These are phyloP conservation scores for Phytophthora tentaculata DNA, from an alignment of 352 stramenopile genomes.

Conservation along the genomic window DNA sequence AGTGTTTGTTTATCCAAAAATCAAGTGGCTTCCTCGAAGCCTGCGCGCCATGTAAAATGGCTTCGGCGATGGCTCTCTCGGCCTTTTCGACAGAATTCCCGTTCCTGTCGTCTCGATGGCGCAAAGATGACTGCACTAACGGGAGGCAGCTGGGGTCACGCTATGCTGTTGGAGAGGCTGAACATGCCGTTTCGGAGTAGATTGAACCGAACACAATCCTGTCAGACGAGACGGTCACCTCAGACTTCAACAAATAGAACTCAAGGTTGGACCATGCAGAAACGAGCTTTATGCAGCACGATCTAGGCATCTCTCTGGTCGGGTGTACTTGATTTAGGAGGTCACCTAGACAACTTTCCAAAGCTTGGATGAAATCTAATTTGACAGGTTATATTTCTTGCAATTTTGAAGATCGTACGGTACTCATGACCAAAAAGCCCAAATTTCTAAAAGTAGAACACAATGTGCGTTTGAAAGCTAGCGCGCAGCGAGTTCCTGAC, in stretches of 20 bases:
- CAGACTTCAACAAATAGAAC: constrained; percentile 25
- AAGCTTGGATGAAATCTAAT: background rate
- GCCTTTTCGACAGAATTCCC: background rate
- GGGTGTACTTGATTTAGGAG: background rate
- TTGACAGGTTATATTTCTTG: background rate
- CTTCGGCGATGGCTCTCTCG: constrained; percentile 8
- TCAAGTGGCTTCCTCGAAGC: constrained; percentile 6
- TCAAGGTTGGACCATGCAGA: constrained; percentile 27
- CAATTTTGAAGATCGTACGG: background rate
- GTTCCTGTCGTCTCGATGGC: background rate
- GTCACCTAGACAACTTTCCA: background rate
- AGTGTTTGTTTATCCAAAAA: constrained; percentile 8
- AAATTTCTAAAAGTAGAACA: constrained; percentile 15
- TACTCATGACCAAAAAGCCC: background rate
- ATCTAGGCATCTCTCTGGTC: background rate
- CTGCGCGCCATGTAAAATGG: background rate
- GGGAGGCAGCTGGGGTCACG: background rate
- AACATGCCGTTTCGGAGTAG: constrained; percentile 2
- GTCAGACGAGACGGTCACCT: constrained; percentile 15
- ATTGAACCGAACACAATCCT: constrained; percentile 13
- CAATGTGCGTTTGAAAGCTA: constrained; percentile 11
- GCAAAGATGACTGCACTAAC: no score
- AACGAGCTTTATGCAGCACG: background rate
- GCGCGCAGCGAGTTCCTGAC: constrained; percentile 25
- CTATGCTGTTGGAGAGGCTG: constrained; percentile 1